Evolutionary conservation across 139 green algal species (phyloP).

Genomic region (Coccomyxa sp.): DNA sequence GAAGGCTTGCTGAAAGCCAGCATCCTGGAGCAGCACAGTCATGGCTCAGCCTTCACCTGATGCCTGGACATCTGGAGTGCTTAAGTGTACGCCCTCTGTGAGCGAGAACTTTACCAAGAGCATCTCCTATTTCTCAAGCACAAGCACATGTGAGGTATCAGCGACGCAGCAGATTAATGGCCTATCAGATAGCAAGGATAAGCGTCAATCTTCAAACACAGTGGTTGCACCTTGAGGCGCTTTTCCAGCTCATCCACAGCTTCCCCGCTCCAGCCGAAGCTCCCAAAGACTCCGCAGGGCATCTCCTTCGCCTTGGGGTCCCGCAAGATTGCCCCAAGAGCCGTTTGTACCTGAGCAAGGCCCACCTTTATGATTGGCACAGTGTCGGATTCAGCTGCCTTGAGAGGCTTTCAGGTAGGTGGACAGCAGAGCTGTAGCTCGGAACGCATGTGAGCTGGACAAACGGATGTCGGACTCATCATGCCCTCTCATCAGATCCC

Average conservation of each 20-base stretch:
- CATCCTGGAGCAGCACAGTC: slow-evolving; percentile 56
- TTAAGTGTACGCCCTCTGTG: background rate
- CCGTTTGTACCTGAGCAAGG: slow-evolving; percentile 41
- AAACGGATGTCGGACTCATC: too few species aligned
- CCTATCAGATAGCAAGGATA: too few species aligned
- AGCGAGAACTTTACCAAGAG: background rate
- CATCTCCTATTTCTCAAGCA: background rate
- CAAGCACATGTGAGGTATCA: background rate
- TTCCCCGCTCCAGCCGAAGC: slow-evolving; percentile 94
- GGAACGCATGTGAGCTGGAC: too few species aligned
- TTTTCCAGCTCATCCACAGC: slow-evolving; percentile 81
- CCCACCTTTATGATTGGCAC: too few species aligned
- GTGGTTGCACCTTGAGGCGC: slow-evolving; percentile 27
- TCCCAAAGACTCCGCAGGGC: slow-evolving; percentile 93
- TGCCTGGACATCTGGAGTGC: background rate
- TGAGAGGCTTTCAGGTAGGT: too few species aligned
- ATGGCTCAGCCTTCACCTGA: too few species aligned
- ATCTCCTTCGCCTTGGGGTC: slow-evolving; percentile 48
- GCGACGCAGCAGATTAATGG: too few species aligned
- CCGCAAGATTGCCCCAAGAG: slow-evolving; percentile 81
- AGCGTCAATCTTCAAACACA: background rate
- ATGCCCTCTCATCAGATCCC: background rate
- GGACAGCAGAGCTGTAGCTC: too few species aligned
- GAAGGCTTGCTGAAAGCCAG: slow-evolving; percentile 87
- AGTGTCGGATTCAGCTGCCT: too few species aligned